A percentile compares a stretch with the other conserved stretches of the same genome.
Evolutionary conservation across 768 basidiomycete genomes (phyloP).

Genomic region (Leucocoprinus birnbaumii): DNA sequence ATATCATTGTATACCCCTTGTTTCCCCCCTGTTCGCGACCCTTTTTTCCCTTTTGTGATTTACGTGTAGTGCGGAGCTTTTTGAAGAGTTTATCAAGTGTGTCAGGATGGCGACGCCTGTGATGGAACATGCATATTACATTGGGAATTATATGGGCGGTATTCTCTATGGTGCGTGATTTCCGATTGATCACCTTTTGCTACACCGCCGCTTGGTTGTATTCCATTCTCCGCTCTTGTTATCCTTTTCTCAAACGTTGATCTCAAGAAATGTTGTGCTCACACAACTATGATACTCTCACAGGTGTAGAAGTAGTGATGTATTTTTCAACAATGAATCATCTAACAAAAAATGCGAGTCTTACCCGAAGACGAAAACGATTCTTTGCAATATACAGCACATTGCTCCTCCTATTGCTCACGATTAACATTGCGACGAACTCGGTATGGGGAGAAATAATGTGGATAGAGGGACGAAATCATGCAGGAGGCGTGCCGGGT

Average conservation of each 20-base stretch:
- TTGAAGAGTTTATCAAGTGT: not conserved
- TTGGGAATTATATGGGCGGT: slow-evolving; percentile 28
- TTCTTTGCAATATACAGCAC: slow-evolving; percentile 28
- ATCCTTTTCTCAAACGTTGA: not conserved
- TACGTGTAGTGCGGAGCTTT: not conserved
- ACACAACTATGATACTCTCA: not conserved
- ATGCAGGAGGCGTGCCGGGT: slow-evolving; percentile 22
- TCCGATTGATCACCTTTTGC: not conserved
- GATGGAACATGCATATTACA: slow-evolving; percentile 28
- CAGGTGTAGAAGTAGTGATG: slow-evolving; percentile 27
- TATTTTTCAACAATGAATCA: slow-evolving; percentile 23
- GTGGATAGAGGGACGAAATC: slow-evolving; percentile 27
- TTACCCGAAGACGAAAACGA: slow-evolving; percentile 11
- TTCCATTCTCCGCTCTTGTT: not conserved
- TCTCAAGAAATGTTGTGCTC: too few relatives aligned
- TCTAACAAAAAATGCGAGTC: not conserved
- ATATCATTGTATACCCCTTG: too few relatives aligned
- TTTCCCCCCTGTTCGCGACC: too few relatives aligned
- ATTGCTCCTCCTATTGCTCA: slow-evolving; percentile 22
- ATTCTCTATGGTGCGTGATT: slow-evolving; percentile 26
- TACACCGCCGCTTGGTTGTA: not conserved
- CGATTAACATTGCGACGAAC: slow-evolving; percentile 25
- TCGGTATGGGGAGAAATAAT: slow-evolving; percentile 28
- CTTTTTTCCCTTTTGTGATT: too few relatives aligned
- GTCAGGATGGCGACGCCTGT: slow-evolving; percentile 4